phyloP scores from a whole-genome alignment of 2,329 filamentous ascomycete genomes.

The Penicillium sp. region DNA sequence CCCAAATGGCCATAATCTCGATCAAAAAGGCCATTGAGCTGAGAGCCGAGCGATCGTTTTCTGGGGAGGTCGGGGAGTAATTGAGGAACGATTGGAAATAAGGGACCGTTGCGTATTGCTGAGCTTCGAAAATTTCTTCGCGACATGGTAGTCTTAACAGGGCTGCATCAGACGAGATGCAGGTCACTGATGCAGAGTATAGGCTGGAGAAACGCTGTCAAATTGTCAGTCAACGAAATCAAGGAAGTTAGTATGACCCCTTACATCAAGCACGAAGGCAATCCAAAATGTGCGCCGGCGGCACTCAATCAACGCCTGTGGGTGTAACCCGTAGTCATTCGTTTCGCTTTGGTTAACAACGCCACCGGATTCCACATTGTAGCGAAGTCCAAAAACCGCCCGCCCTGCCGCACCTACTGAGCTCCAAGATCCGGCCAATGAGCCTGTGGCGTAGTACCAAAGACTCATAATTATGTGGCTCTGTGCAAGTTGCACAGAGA shows the following conservation, averaged over 20 bases:
- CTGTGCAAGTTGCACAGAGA: conserved; percentile 67
- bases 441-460: conserved; percentile 64
- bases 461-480: conserved; percentile 66
- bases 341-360: conserved; percentile 48
- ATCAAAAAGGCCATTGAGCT: conserved; percentile 63
- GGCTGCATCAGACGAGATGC: conserved; percentile 65
- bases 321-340: conserved; percentile 61
- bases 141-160: conserved; percentile 67
- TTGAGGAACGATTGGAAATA: conserved; percentile 60
- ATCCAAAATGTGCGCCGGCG: conserved; percentile 72
- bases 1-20: conserved; percentile 66
- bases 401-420: conserved; percentile 64
- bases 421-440: conserved; percentile 63
- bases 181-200: conserved; percentile 55
- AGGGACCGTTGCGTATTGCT: conserved; percentile 58
- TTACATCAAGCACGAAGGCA: conserved; percentile 67
- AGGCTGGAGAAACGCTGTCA: conserved; percentile 60
- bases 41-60: conserved; percentile 41
- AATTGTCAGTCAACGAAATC: conserved; percentile 10
- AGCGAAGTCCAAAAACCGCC: conserved; percentile 59
- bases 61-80: conserved; percentile 35
- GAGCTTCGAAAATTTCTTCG: conserved; percentile 62
- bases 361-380: conserved; percentile 63
- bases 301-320: conserved; percentile 63
- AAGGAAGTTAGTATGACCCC: conserved; percentile 29